Evolutionary conservation across 495 filamentous ascomycete genomes (phyloP), one percentile per base, ranked within the genome.

Genomic region (Clohesyomyces aquaticus): DNA sequence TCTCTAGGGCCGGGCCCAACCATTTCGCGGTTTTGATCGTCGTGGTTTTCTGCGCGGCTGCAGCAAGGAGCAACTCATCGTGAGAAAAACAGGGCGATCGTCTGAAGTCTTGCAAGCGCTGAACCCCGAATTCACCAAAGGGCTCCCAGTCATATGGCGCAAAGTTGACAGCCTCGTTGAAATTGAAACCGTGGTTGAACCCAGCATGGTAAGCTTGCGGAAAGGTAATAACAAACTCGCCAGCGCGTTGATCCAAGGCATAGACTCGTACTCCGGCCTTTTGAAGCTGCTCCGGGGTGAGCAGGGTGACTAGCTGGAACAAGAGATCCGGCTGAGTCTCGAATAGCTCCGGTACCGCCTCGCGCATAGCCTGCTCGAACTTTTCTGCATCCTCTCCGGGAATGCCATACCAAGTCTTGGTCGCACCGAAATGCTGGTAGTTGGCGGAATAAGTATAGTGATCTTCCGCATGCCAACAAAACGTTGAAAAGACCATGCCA

Each of bases 401-500:
- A 69, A 99, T 96, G 2, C 95, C 95, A 72, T 99, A 99, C 94
- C 94, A 99, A 0, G 94, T 99, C 76, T 99, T 99, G 0, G 95
- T 99, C 0, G 93, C 90, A 38, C 94, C 94, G 72, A 99, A 96
- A 71, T 99, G 94, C 69, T 99, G 94, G 68, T 99, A 99, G 69
- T 99, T 99, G 42, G 94, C 89, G 19, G 94, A 99, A 74, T 99
- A 99, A 0, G 94, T 86, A 69, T 96, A 96, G 70, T 99, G 94
- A 73, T 99, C 94, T 73, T 99, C 94, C 63, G 96, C 96, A 72
- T 99, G 94, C 94, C 94, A 99, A 75, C 94, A 99, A 73, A 99
- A 99, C 2, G 93, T 97, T 2, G 94, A 98, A 75, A 99, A 99
- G 69, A 92, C 95, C 94, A 99, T 99, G 61, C 94, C 94, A n/a